Percentiles rank a stretch among this genome's conserved stretches.
Conservation (phyloP, 1,284 basidiomycete genomes). For the Ganoderma lucidum region DNA sequence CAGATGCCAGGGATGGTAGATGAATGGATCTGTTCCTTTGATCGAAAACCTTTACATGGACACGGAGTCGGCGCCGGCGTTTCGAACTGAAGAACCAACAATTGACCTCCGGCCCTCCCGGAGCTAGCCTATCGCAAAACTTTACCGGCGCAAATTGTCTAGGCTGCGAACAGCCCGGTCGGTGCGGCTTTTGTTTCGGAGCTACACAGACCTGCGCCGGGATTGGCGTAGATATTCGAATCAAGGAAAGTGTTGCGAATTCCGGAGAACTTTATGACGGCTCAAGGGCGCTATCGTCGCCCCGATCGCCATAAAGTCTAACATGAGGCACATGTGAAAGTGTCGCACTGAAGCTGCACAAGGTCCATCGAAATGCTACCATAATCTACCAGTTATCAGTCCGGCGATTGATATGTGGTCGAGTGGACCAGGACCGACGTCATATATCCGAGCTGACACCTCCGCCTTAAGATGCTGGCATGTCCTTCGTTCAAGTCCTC, state of each 20-base stretch:
- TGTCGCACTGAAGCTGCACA: too few relatives aligned
- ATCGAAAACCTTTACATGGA: constrained; percentile 20
- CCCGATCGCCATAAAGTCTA: neutral
- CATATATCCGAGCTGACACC: neutral
- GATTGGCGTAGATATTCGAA: neutral
- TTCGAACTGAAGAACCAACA: neutral
- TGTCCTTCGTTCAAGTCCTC: constrained; percentile 4
- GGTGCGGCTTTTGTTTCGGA: neutral
- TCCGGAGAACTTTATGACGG: neutral
- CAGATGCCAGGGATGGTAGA: neutral
- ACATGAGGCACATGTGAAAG: too few relatives aligned
- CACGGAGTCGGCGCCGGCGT: constrained; percentile 4
- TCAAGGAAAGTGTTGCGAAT: constrained; percentile 5
- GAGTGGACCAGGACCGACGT: neutral
- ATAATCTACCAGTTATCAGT: neutral
- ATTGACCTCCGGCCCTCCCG: constrained; percentile 26
- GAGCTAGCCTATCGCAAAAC: constrained; percentile 23
- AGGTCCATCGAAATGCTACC: neutral
- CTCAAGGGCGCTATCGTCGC: neutral
- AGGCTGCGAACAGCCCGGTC: constrained; percentile 8
- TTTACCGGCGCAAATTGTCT: constrained; percentile 11
- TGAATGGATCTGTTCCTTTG: constrained; percentile 12
- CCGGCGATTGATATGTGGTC: neutral
- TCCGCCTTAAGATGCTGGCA: neutral
- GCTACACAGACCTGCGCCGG: neutral